A percentile compares a stretch with the other conserved stretches of the same genome.
Conservation (phyloP, 202 grass and related monocot species). For the Schoenoplectus tabernaemontani region DNA sequence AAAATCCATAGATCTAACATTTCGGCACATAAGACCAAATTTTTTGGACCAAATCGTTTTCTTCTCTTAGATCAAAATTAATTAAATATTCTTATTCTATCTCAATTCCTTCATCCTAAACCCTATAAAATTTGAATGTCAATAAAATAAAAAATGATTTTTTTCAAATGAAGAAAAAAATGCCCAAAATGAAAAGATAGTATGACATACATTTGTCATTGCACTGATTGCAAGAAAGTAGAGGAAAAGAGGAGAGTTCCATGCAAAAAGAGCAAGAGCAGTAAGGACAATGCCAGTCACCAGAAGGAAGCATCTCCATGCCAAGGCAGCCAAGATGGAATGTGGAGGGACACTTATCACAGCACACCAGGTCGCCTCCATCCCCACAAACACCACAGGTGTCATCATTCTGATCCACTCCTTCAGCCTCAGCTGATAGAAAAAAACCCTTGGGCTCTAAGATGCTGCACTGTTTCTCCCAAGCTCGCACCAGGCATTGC, state of each 20-base stretch:
- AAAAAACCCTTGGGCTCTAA: constrained; percentile 69
- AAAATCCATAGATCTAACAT: not conserved
- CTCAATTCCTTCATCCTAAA: not conserved
- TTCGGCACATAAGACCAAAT: not conserved
- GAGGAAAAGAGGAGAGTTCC: constrained; percentile 38
- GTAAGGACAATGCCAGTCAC: constrained; percentile 79
- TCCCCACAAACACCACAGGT: constrained; percentile 96
- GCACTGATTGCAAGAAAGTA: constrained; percentile 69
- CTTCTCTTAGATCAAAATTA: not conserved
- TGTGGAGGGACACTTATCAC: constrained; percentile 88
- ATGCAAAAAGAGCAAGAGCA: constrained; percentile 89
- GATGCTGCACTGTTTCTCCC: constrained; percentile 64
- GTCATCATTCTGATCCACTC: constrained; percentile 88
- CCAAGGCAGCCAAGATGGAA: constrained; percentile 89
- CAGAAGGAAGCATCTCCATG: constrained; percentile 80
- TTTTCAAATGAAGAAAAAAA: not conserved
- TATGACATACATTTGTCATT: constrained; percentile 63
- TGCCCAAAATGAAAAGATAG: constrained; percentile 23
- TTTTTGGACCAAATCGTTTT: not conserved
- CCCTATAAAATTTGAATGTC: not conserved
- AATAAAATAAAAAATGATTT: constrained; percentile 1
- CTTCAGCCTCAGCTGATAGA: constrained; percentile 40
- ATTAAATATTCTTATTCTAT: not conserved
- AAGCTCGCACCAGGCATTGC: constrained; percentile 57
- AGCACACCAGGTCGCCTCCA: constrained; percentile 91